Evolutionary conservation across 805 yeast species (phyloP).

Genomic region (Starmerella riodocensis): DNA sequence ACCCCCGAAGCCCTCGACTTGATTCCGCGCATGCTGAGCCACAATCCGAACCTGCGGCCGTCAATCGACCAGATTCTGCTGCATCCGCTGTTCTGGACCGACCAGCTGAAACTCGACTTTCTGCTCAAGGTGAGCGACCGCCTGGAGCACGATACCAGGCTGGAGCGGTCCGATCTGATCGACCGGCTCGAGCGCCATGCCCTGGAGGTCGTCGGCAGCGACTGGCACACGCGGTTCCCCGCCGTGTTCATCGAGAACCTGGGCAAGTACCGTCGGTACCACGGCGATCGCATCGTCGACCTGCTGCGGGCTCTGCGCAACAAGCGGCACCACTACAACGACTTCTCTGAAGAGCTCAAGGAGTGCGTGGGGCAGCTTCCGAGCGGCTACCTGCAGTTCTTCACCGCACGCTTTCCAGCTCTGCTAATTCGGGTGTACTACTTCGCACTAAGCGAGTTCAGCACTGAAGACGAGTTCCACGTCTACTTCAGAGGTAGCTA

Average conservation of each 20-base stretch:
- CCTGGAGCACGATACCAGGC: constrained; percentile 71
- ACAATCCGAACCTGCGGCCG: constrained; percentile 59
- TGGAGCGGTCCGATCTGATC: constrained; percentile 56
- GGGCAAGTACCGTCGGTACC: constrained; percentile 84
- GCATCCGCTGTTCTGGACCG: constrained; percentile 85
- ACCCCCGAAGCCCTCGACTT: constrained; percentile 55
- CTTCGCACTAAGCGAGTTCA: constrained; percentile 13
- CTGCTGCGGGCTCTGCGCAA: constrained; percentile 78
- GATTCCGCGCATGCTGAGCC: constrained; percentile 55
- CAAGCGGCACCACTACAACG: constrained; percentile 89
- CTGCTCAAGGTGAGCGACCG: constrained; percentile 79
- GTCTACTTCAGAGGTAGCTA: too few relatives aligned
- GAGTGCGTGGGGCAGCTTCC: constrained; percentile 66
- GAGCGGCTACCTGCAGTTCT: constrained; percentile 69
- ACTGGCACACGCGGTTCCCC: constrained; percentile 73
- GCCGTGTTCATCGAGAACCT: constrained; percentile 62
- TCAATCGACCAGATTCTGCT: constrained; percentile 50
- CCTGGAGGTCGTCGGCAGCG: constrained; percentile 34
- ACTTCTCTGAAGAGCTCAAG: constrained; percentile 45
- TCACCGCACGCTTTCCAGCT: constrained; percentile 61
- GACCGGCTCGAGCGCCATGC: constrained; percentile 43
- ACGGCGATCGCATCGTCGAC: constrained; percentile 66
- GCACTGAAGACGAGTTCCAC: constrained; percentile 13
- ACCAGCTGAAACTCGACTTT: constrained; percentile 64
- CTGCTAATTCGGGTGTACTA: constrained; percentile 62